Evolutionary conservation across 257 asterid species (phyloP), one percentile per base, ranked within the genome.

Genomic region (Anisodus tanguticus): DNA sequence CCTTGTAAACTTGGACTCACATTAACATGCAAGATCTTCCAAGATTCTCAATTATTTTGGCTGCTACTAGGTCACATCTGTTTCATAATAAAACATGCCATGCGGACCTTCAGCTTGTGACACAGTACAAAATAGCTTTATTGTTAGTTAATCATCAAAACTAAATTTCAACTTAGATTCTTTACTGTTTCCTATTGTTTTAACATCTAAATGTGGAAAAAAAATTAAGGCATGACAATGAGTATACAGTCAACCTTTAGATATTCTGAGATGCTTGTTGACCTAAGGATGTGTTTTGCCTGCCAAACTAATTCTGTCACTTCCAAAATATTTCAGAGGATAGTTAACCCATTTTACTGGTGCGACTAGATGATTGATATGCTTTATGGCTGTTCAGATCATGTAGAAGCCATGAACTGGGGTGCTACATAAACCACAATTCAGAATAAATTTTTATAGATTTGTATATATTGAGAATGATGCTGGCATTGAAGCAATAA

Each of bases 311-410:
- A 77, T 53, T 53, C 26, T 13, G 82, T 77, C 31, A 15, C 47
- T 53, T 77, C 64, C 9, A 31, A 76, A 11, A 26, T 76, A 55
- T 53, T 51, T 76, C 11, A 12, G 81, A 76, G 45, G 47, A 22
- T 76, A 26, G 12, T 53, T 26, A 77, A 53, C 66, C 82, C 82
- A 26, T 53, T 77, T 53, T 76, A 76, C 26, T 51, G 49, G 12
- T 76, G 64, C 12, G 59, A 76, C 26, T 71, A 5, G 26, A 51
- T 76, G 63, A 76, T 76, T 76, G 63, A 13, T 76, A 13, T 51
- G 64, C 26, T 53, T 76, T 37, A 76, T 53, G 9, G 47, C 26
- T 53, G 64, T 6, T 76, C 47, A 51, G 22, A 16, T 16, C 37
- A 43, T 2, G 4, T 41, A 41, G 54, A 41, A 70, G 45, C 62